phyloP scores from a whole-genome alignment of 192 early-diverging fungal genomes.

The Thoreauomyces humboldtii region DNA sequence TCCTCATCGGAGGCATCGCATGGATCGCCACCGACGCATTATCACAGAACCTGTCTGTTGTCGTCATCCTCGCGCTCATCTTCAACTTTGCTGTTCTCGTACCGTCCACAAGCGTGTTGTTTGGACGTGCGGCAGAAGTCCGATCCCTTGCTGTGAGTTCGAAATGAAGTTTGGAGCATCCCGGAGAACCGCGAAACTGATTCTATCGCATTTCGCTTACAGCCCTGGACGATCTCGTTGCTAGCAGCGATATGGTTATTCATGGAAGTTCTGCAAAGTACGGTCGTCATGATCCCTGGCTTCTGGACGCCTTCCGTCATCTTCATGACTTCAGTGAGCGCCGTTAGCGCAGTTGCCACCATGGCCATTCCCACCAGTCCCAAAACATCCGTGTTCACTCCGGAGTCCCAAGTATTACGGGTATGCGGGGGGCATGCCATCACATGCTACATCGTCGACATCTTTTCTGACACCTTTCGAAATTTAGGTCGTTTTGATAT shows the following conservation, averaged over 20 bases:
- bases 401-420: background rate
- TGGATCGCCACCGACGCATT: background rate
- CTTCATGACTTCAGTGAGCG: background rate
- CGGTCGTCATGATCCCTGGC: background rate
- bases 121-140: background rate
- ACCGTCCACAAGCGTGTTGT: background rate
- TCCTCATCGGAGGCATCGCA: background rate
- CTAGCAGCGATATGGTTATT: background rate
- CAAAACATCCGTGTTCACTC: background rate
- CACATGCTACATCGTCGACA: too few relatives aligned
- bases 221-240: background rate
- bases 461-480: too few relatives aligned
- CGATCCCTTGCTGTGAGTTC: background rate
- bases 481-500: too few relatives aligned
- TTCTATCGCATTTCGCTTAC: too few relatives aligned
- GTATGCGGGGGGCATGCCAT: too few relatives aligned
- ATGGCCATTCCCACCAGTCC: background rate
- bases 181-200: too few relatives aligned
- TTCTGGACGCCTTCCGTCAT: conserved; percentile 1
- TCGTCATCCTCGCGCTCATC: background rate
- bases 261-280: background rate
- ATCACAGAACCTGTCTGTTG: background rate
- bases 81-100: background rate
- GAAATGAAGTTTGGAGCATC: too few relatives aligned
- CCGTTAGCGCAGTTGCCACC: background rate